Evolutionary conservation across 805 yeast species (phyloP).

Genomic region (Ogataea saltuana): DNA sequence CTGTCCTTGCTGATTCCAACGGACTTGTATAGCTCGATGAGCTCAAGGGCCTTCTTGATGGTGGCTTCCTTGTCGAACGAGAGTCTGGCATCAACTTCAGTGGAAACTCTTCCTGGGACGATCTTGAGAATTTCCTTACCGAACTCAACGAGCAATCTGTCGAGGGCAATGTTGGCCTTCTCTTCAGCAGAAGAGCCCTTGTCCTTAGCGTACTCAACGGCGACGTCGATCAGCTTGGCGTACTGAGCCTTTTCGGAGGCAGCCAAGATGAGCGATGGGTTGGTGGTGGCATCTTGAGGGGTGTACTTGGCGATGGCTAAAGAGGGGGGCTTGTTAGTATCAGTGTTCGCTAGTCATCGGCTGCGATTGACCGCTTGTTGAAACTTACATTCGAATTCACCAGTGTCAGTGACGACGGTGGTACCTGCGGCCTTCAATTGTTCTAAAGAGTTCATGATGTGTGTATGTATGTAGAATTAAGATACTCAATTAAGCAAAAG

Average conservation of each 20-base stretch:
- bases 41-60: slow-evolving; percentile 86
- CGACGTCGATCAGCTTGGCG: slow-evolving; percentile 85
- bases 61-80: slow-evolving; percentile 95
- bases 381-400: slow-evolving; percentile 89
- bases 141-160: slow-evolving; percentile 90
- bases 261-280: slow-evolving; percentile 95
- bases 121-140: slow-evolving; percentile 90
- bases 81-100: slow-evolving; percentile 98
- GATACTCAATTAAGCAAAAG: neutral
- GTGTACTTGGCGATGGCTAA: slow-evolving; percentile 87
- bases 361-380: no score
- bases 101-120: slow-evolving; percentile 98
- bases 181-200: slow-evolving; percentile 60
- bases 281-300: slow-evolving; percentile 99
- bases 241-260: slow-evolving; percentile 91
- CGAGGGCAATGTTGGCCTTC: slow-evolving; percentile 82
- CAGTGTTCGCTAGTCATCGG: no score
- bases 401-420: slow-evolving; percentile 96
- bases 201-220: slow-evolving; percentile 80
- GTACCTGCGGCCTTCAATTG: slow-evolving; percentile 95
- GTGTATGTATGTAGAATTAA: slow-evolving; percentile 5
- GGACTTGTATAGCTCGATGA: slow-evolving; percentile 82
- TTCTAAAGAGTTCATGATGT: slow-evolving; percentile 67
- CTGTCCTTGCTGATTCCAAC: slow-evolving; percentile 87
- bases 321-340: slow-evolving; percentile 16